Percentiles rank a stretch among this genome's conserved stretches.
Conservation (phyloP, 805 yeast species). For the Candida bentonensis region DNA sequence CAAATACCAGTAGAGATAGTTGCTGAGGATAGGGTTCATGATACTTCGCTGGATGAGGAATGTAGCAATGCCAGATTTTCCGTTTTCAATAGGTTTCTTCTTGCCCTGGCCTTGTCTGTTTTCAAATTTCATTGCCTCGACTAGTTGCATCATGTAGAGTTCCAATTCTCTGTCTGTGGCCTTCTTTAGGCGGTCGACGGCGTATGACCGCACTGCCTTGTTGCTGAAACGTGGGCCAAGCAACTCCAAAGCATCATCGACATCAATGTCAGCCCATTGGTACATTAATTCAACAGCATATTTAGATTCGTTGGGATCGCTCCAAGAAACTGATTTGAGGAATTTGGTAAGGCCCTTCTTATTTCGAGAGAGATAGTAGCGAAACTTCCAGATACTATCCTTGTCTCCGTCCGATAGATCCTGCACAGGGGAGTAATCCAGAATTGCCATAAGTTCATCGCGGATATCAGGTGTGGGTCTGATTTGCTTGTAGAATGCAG, state of each 20-base stretch:
- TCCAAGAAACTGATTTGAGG: slow-evolving; percentile 79
- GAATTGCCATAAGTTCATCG: slow-evolving; percentile 53
- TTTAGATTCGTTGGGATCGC: slow-evolving; percentile 61
- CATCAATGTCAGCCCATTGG: slow-evolving; percentile 60
- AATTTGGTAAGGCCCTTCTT: slow-evolving; percentile 64
- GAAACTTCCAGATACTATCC: slow-evolving; percentile 78
- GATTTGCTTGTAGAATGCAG: slow-evolving; percentile 66
- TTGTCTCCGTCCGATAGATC: slow-evolving; percentile 71
- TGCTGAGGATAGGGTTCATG: slow-evolving; percentile 54
- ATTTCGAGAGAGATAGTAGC: slow-evolving; percentile 64
- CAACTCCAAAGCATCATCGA: slow-evolving; percentile 76
- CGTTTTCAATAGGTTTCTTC: background rate
- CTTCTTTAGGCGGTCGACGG: slow-evolving; percentile 65
- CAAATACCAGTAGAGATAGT: slow-evolving; percentile 82
- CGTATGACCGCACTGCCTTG: slow-evolving; percentile 65
- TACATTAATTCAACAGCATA: slow-evolving; percentile 67
- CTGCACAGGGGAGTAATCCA: slow-evolving; percentile 71
- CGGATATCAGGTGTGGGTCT: slow-evolving; percentile 79
- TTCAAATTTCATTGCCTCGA: slow-evolving; percentile 83
- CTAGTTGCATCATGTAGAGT: slow-evolving; percentile 73
- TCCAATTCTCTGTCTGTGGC: slow-evolving; percentile 74
- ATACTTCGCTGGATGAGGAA: slow-evolving; percentile 65
- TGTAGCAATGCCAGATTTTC: slow-evolving; percentile 25
- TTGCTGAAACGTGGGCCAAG: slow-evolving; percentile 68
- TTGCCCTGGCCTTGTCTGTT: slow-evolving; percentile 10